Base-by-base conservation (phyloP, 108 stramenopile species). In the Thalassiosira profunda region DNA sequence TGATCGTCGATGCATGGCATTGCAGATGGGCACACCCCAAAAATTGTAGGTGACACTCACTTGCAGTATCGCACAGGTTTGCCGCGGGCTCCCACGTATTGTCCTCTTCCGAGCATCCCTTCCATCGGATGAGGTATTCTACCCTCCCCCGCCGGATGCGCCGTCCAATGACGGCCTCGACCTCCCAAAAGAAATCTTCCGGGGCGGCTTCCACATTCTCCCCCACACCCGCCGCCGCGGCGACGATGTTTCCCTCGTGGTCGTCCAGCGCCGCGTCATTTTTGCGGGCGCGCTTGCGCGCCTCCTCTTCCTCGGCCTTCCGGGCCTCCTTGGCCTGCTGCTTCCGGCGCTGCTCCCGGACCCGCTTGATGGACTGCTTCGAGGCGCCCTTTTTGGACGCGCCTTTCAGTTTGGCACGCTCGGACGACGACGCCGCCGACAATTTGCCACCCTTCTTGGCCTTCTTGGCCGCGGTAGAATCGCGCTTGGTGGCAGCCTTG, bases 91-190 rank as follows among this genome's bases (percentile, higher is more conserved):
- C 88, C 88, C 88, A 89, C 25, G 88, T 86, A 60, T 84, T 78
- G 10, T 79, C 73, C 0, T 66, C 63, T 15, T 81, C 81, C 1
- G 72, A 28, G 54, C 70, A 89, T 3, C 74, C 81, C 61, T 75
- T 84, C 88, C 88, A 89, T 29, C 75, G 65, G 36, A 89, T 79
- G 26, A 84, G 59, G 57, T 84, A 89, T 37, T 89, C 83, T 17
- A 72, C 67, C 20, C 71, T 25, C 33, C 72, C 72, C n/a, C 70
- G 35, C 37, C 48, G 58, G n/a, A 68, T 44, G 7, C 78, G 51
- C 7, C 73, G 66, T 23, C 73, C 78, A 35, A 74, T 24, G 0
- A 74, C 72, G 5, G 66, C 57, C 10, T 74, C 78, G 1, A 79
- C 67, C 23, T 79, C 78, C 78, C 78, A 74, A 56, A 70, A 78